Conservation (phyloP, 2,329 filamentous ascomycete species). For the Fonsecaea multimorphosa region DNA sequence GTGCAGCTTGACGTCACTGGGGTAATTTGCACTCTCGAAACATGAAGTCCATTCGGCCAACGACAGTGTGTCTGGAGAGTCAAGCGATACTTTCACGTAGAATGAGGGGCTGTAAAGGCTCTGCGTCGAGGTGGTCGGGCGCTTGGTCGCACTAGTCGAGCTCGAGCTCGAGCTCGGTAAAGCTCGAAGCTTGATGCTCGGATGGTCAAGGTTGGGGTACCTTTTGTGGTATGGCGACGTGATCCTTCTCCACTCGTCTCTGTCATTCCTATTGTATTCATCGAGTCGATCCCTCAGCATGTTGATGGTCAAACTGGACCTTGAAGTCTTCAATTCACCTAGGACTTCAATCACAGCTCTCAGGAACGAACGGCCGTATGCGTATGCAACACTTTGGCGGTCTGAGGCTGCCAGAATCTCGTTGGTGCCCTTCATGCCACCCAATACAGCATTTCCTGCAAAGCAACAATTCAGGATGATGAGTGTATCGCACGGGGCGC, state of each 20-base stretch:
- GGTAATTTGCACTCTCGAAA: constrained; percentile 7
- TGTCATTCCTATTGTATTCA: neutral
- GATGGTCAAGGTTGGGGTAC: neutral
- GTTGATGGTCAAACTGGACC: neutral
- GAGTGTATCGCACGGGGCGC: neutral
- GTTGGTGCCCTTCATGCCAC: constrained; percentile 1
- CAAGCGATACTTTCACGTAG: constrained; percentile 2
- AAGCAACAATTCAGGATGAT: neutral
- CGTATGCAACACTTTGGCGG: neutral
- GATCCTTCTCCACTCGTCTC: neutral
- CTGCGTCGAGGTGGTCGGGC: neutral
- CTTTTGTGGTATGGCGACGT: neutral
- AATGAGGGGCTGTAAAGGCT: neutral
- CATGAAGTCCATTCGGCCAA: constrained; percentile 2
- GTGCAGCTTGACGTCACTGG: constrained; percentile 3
- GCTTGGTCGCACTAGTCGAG: neutral
- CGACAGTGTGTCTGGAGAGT: neutral
- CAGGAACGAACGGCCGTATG: neutral
- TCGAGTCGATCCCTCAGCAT: neutral
- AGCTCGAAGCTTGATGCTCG: neutral
- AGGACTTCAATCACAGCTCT: neutral
- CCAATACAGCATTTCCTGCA: neutral
- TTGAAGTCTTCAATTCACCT: neutral
- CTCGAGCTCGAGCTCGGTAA: neutral
- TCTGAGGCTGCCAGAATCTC: constrained; percentile 1